Conservation (phyloP, 2,329 filamentous ascomycete genomes). For the Ophiostoma pallidulum region DNA sequence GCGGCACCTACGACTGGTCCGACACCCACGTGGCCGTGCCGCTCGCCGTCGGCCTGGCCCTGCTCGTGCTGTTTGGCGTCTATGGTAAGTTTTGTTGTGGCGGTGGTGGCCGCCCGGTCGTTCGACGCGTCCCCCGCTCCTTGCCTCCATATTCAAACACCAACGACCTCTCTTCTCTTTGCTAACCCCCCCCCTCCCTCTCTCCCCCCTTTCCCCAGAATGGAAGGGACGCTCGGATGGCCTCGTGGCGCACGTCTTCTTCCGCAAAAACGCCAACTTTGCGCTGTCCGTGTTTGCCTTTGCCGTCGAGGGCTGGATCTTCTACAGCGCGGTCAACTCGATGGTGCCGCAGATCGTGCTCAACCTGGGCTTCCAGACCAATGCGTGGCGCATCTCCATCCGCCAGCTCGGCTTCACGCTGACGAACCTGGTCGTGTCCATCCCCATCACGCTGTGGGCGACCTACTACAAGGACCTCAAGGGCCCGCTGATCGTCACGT, state of each 20-base stretch:
- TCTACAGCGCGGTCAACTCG: constrained; percentile 43
- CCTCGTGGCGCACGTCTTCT: constrained; percentile 47
- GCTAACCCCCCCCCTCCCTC: background rate
- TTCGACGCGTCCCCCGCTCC: no score
- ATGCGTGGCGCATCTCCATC: constrained; percentile 38
- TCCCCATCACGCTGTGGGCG: constrained; percentile 36
- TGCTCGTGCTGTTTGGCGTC: constrained; percentile 31
- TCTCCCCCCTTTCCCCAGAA: constrained; percentile 26
- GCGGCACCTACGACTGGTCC: constrained; percentile 31
- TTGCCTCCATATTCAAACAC: no score
- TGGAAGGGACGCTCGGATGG: constrained; percentile 46
- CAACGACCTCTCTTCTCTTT: background rate
- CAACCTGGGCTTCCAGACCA: constrained; percentile 37
- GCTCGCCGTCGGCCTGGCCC: constrained; percentile 30
- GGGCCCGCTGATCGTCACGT: constrained; percentile 36
- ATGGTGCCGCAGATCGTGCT: constrained; percentile 40
- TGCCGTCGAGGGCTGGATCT: constrained; percentile 50
- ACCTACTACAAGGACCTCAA: constrained; percentile 41
- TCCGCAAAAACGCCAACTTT: constrained; percentile 44
- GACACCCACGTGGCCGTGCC: constrained; percentile 32
- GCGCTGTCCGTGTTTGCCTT: constrained; percentile 45
- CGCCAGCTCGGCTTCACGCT: constrained; percentile 37
- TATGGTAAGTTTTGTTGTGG: constrained; percentile 35
- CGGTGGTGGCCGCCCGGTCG: no score
- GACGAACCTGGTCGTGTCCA: constrained; percentile 29